A percentile compares a stretch with the other conserved stretches of the same genome.
Evolutionary conservation across 2,329 filamentous ascomycete genomes (phyloP).

Genomic region (Fusarium proliferatum): DNA sequence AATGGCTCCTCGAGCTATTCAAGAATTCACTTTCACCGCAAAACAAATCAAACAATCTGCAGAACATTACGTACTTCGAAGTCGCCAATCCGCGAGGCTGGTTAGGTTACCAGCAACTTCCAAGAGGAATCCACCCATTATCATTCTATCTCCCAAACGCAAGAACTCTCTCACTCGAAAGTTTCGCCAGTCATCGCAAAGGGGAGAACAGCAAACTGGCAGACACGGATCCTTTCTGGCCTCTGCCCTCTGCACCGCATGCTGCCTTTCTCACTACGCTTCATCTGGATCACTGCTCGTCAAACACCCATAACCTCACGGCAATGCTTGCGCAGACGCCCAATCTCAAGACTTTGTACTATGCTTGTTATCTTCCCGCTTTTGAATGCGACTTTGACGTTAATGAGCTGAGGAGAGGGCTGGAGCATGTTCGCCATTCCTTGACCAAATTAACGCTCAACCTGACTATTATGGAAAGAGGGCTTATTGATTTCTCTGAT

Average conservation of each 20-base stretch:
- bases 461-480: not conserved
- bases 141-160: not conserved
- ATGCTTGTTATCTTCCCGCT: not conserved
- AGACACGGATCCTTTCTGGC: not conserved
- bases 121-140: fast-evolving
- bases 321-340: not conserved
- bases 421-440: not conserved
- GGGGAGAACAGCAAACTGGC: fast-evolving
- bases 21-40: fast-evolving
- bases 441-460: not conserved
- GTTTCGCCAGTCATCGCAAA: not conserved
- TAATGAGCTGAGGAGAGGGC: not conserved
- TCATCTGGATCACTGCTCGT: not conserved
- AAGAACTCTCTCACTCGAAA: not conserved
- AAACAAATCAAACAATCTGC: fast-evolving
- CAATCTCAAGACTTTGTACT: not conserved
- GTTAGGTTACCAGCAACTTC: not conserved
- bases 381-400: not conserved
- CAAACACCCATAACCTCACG: not conserved
- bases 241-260: fast-evolving
- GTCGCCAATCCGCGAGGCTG: not conserved
- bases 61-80: not conserved
- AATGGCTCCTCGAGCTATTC: not conserved
- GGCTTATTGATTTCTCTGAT: not conserved
- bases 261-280: not conserved